These are phyloP conservation scores for Hortaea werneckii DNA, from an alignment of 2,329 filamentous ascomycete genomes.

Conservation along the genomic window DNA sequence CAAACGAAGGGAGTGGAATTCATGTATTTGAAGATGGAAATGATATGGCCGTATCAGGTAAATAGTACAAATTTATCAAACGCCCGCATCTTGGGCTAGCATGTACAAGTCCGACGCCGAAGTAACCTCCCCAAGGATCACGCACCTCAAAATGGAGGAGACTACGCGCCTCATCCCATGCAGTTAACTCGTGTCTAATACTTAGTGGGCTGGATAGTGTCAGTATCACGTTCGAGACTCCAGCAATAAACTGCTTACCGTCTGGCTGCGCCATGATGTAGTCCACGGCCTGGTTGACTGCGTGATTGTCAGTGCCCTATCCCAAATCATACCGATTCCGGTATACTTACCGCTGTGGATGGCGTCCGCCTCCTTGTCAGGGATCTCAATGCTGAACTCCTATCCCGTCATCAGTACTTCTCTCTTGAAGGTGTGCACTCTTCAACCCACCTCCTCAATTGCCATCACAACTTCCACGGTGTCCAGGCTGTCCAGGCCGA, in stretches of 20 bases:
- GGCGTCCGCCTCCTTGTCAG: conserved; percentile 88
- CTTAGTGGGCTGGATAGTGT: conserved; percentile 3
- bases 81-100: conserved; percentile 14
- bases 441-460: conserved; percentile 72
- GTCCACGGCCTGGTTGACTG: conserved; percentile 88
- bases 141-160: conserved; percentile 3
- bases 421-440: neutral
- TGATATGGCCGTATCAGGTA: conserved; percentile 1
- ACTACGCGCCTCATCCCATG: neutral
- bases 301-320: conserved; percentile 23
- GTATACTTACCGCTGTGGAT: conserved; percentile 75
- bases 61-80: conserved; percentile 23
- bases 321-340: neutral
- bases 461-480: conserved; percentile 99
- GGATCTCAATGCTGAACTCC: conserved; percentile 91
- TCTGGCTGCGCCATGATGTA: conserved; percentile 92
- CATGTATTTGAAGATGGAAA: neutral
- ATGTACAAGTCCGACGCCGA: conserved; percentile 19
- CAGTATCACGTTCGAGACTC: neutral
- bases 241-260: conserved; percentile 41
- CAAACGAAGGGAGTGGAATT: no score
- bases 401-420: conserved; percentile 26
- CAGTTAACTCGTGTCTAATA: neutral
- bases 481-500: conserved; percentile 92
- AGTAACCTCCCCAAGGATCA: conserved; percentile 6